Evolutionary conservation across 306 rosid species (phyloP).

Genomic region (Astragalus membranaceus): DNA sequence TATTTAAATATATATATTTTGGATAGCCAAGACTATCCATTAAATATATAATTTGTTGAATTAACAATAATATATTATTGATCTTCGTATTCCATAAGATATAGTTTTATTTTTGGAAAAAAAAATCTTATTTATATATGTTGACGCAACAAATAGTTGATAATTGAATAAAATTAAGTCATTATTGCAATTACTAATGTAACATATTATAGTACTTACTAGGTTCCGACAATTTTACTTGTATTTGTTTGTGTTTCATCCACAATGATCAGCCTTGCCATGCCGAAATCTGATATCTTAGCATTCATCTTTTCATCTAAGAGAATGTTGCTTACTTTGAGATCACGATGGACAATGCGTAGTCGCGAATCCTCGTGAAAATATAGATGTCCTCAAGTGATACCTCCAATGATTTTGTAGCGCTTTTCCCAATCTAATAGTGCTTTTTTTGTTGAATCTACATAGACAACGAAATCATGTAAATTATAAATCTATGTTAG

Average conservation of each 20-base stretch:
- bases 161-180: not conserved
- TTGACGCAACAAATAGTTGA: too few species aligned
- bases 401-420: conserved; percentile 30
- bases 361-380: conserved; percentile 37
- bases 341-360: not conserved
- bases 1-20: too few species aligned
- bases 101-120: too few species aligned
- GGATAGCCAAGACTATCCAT: too few species aligned
- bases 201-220: too few species aligned
- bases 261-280: conserved; percentile 19
- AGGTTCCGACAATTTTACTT: conserved; percentile 27
- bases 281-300: conserved; percentile 42
- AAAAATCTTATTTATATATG: too few species aligned
- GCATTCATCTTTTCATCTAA: conserved; percentile 32
- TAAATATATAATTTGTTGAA: too few species aligned
- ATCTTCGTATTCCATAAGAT: too few species aligned
- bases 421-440: conserved; percentile 27
- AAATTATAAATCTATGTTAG: not conserved
- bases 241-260: conserved; percentile 33
- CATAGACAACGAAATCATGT: not conserved
- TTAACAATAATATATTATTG: too few species aligned
- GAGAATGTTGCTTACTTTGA: conserved; percentile 36
- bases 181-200: too few species aligned
- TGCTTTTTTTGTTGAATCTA: conserved; percentile 19
- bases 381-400: conserved; percentile 29